Percentiles rank a stretch among this genome's conserved stretches.
Conservation (phyloP, 2,329 filamentous ascomycete species). For the Aspergillus fumigatiaffinis region DNA sequence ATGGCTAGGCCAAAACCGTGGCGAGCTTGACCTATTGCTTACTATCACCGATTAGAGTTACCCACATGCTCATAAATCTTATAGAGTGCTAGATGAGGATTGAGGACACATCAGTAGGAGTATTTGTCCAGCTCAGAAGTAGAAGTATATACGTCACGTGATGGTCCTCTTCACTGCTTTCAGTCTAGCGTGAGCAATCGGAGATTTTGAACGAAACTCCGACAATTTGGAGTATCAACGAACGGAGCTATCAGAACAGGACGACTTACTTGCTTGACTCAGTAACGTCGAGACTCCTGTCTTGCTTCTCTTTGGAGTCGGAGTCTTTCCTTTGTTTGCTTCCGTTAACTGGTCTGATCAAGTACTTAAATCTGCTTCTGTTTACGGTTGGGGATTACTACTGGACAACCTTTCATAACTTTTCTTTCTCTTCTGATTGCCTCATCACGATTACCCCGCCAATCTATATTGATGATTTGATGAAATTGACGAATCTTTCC, state of each 20-base stretch:
- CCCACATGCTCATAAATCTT: too few relatives aligned
- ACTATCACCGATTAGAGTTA: too few relatives aligned
- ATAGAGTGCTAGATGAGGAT: too few relatives aligned
- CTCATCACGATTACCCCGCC: constrained; percentile 15
- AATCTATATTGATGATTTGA: constrained; percentile 36
- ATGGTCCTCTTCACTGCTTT: constrained; percentile 9
- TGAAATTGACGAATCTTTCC: constrained; percentile 39
- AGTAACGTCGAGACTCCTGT: constrained; percentile 2
- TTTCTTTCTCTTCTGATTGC: constrained; percentile 10
- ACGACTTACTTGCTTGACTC: constrained; percentile 9
- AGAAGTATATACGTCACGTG: constrained; percentile 18
- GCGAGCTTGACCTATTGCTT: too few relatives aligned
- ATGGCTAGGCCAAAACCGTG: too few relatives aligned
- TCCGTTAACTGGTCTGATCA: background rate
- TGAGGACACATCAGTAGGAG: too few relatives aligned
- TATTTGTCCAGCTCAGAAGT: background rate
- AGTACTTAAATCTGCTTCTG: background rate
- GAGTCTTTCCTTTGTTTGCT: background rate
- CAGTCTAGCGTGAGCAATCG: constrained; percentile 15
- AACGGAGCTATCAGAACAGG: constrained; percentile 6
- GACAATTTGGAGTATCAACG: constrained; percentile 17
- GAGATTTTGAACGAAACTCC: constrained; percentile 12
- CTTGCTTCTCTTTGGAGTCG: constrained; percentile 3
- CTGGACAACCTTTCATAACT: constrained; percentile 3
- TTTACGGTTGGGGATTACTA: constrained; percentile 4